These are phyloP conservation scores for Emydomyces testavorans DNA, from an alignment of 2,329 filamentous ascomycete species.

Conservation along the genomic window DNA sequence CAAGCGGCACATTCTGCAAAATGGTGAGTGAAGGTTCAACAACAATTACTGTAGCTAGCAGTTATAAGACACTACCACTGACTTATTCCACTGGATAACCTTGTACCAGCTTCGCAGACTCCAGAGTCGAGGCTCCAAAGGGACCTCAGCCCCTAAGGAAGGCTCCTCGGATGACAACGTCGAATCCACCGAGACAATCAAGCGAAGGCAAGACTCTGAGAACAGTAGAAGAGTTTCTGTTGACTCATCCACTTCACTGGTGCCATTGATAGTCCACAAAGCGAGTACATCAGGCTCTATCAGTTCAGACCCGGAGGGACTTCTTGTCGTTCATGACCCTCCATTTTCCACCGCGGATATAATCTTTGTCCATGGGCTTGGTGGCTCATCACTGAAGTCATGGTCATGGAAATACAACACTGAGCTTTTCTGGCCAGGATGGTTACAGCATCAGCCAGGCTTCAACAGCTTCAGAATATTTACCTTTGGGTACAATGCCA, in stretches of 20 bases:
- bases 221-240: no score
- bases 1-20: neutral
- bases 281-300: no score
- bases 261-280: no score
- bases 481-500: slow-evolving; percentile 18
- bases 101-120: neutral
- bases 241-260: no score
- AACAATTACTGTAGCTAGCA: no score
- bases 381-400: slow-evolving; percentile 28
- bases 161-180: neutral
- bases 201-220: no score
- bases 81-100: neutral
- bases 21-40: neutral
- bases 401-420: slow-evolving; percentile 23
- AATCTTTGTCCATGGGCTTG: slow-evolving; percentile 34
- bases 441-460: slow-evolving; percentile 25
- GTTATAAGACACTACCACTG: neutral
- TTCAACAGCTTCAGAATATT: slow-evolving; percentile 28
- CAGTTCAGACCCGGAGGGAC: neutral
- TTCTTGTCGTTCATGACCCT: slow-evolving; percentile 7
- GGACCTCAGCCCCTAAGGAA: neutral
- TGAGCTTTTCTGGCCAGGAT: slow-evolving; percentile 27
- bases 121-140: neutral
- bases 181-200: neutral
- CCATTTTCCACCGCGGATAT: slow-evolving; percentile 19